Conservation (phyloP, 2,329 filamentous ascomycete species). For the Curvularia verruculosa region DNA sequence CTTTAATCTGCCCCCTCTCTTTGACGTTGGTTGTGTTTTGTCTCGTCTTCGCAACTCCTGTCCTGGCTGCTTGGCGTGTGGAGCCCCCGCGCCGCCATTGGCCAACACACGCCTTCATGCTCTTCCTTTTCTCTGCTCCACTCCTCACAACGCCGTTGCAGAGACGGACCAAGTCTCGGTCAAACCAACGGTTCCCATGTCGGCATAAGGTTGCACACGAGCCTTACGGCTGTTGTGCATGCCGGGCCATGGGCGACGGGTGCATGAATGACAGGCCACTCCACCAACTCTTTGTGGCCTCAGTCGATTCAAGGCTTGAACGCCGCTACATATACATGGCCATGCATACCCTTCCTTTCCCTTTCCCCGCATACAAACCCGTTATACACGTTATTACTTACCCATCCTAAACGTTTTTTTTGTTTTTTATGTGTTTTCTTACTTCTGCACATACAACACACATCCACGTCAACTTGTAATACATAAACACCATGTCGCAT, state of each 20-base stretch:
- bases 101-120: constrained; percentile 15
- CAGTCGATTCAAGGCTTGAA: constrained; percentile 11
- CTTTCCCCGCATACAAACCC: constrained; percentile 31
- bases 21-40: constrained; percentile 44
- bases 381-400: constrained; percentile 33
- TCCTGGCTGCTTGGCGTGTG: constrained; percentile 29
- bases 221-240: constrained; percentile 31
- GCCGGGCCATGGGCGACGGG: constrained; percentile 34
- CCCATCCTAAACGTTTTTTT: constrained; percentile 37
- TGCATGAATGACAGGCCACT: constrained; percentile 29
- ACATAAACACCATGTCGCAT: constrained; percentile 39
- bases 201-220: constrained; percentile 34
- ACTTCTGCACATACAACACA: not conserved
- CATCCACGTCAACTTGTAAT: constrained; percentile 6
- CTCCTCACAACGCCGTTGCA: constrained; percentile 30
- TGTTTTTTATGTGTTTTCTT: constrained; percentile 13
- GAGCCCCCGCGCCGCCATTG: constrained; percentile 26
- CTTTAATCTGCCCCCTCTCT: constrained; percentile 36
- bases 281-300: constrained; percentile 18
- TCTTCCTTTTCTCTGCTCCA: constrained; percentile 18
- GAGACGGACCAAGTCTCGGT: constrained; percentile 44
- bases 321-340: constrained; percentile 45
- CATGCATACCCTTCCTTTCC: constrained; percentile 25
- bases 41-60: constrained; percentile 36
- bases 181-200: constrained; percentile 24